Evolutionary conservation across 2,329 filamentous ascomycete species (phyloP).

Genomic region (Fusarium succisae): DNA sequence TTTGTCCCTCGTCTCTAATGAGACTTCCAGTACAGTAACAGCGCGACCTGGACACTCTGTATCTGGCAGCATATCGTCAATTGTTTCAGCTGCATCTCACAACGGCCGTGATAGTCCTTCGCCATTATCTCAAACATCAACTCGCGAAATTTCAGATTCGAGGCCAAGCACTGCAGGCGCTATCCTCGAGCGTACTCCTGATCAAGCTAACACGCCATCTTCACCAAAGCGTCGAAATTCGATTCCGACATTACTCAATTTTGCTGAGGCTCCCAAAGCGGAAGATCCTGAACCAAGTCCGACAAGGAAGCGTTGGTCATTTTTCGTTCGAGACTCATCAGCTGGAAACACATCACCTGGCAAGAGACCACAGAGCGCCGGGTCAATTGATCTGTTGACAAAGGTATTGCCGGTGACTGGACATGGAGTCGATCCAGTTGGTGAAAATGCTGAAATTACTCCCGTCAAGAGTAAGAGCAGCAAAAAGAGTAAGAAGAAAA

Average conservation of each 20-base stretch:
- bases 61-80: conserved; percentile 82
- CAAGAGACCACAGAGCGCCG: conserved; percentile 58
- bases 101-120: conserved; percentile 53
- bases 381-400: conserved; percentile 53
- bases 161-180: conserved; percentile 77
- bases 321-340: conserved; percentile 69
- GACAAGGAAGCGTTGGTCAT: conserved; percentile 68
- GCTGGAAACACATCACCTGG: conserved; percentile 56
- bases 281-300: conserved; percentile 57
- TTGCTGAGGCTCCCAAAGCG: conserved; percentile 49
- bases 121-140: conserved; percentile 51
- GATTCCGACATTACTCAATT: conserved; percentile 62
- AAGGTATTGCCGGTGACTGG: conserved; percentile 49
- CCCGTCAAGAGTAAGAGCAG: conserved; percentile 42
- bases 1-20: conserved; percentile 83
- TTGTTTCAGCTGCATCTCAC: conserved; percentile 68
- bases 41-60: conserved; percentile 76
- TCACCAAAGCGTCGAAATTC: conserved; percentile 66
- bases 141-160: conserved; percentile 56
- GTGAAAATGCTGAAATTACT: conserved; percentile 34
- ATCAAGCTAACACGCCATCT: conserved; percentile 33
- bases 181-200: conserved; percentile 64
- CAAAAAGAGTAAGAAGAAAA: conserved; percentile 51
- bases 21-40: conserved; percentile 81
- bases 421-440: conserved; percentile 46